A percentile compares a stretch with the other conserved stretches of the same genome.
Evolutionary conservation across 495 filamentous ascomycete genomes (phyloP).

Genomic region (Sordaria brevicollis): DNA sequence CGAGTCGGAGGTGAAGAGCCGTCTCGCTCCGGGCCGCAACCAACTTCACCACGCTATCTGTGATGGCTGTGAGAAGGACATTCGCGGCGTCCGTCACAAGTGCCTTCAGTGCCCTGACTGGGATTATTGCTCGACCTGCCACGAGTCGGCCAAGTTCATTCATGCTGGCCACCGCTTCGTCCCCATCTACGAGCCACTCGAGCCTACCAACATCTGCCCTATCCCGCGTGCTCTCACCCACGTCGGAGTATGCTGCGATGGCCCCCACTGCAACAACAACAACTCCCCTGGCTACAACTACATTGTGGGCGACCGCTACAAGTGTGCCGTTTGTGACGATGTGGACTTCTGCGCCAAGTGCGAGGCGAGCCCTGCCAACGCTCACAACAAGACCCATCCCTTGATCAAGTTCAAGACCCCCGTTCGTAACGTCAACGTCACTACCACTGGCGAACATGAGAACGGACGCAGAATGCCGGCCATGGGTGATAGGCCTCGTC

Average conservation of each 20-base stretch:
- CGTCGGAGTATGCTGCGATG: slow-evolving; percentile 87
- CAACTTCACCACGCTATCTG: slow-evolving; percentile 79
- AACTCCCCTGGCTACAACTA: slow-evolving; percentile 32
- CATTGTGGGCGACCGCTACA: slow-evolving; percentile 82
- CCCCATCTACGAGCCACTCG: slow-evolving; percentile 69
- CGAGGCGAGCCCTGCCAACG: slow-evolving; percentile 74
- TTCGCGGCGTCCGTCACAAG: slow-evolving; percentile 90
- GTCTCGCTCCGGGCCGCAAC: slow-evolving; percentile 73
- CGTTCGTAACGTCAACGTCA: slow-evolving; percentile 80
- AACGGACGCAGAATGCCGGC: slow-evolving; percentile 45
- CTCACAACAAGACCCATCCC: slow-evolving; percentile 88
- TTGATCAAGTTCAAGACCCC: slow-evolving; percentile 95
- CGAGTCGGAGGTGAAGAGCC: slow-evolving; percentile 43
- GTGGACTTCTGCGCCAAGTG: slow-evolving; percentile 93
- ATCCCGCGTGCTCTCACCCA: slow-evolving; percentile 40
- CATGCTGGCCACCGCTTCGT: slow-evolving; percentile 89
- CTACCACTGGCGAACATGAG: slow-evolving; percentile 66
- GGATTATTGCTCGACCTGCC: slow-evolving; percentile 86
- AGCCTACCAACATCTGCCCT: slow-evolving; percentile 30
- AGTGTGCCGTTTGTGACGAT: slow-evolving; percentile 95
- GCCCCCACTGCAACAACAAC: slow-evolving; percentile 64
- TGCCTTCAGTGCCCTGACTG: slow-evolving; percentile 95
- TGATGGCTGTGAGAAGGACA: slow-evolving; percentile 86
- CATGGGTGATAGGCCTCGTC: slow-evolving; percentile 54
- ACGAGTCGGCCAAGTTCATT: slow-evolving; percentile 48